Evolutionary conservation across 371 early-diverging fungal species (phyloP), one percentile per base, ranked within the genome.

Genomic region (Mucor plumbeus): DNA sequence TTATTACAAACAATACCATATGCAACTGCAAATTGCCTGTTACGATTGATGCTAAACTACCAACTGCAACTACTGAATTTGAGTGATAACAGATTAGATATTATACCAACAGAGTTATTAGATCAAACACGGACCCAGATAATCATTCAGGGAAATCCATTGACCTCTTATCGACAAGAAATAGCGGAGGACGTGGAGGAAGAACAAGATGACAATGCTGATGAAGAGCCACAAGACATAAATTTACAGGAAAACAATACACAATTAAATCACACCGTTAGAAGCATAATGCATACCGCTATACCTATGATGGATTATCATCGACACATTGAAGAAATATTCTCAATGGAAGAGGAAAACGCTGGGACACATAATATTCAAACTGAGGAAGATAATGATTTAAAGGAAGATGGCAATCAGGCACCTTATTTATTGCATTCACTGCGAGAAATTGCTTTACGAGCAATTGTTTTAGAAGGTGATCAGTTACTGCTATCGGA

Each of bases 91-190:
- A 47, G 79, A 2, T 41, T 91, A 4, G 84, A 82, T 35, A 75
- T 85, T 47, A 70, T 90, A 53, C 89, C 90, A 5, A 77, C 75
- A 6, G 87, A 87, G 53, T 71, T 88, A 8, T 68, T 83, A 7
- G 81, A 84, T 39, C 83, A 79, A 41, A 71, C 63, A n/a, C 82
- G 78, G 0, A 79, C 83, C 0, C 71, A 83, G 1, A 63, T 87
- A 1, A 61, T 86, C n/a, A 77, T 89, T 34, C 84, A 83, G 7
- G 87, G 86, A 35, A 89, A 89, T 62, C 88, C 89, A 1, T 69
- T 88, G 57, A 85, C 81, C 11, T 56, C 21, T 7, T 56, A 39
- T 15, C 15, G n/a, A 41, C 31, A 64, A 6, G 8, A 48, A 15
- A 21, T 1, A 15, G 19, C 11, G 7, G 56, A 64, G 13, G 34